Base-by-base conservation (phyloP, 1,284 basidiomycete genomes). In the Caloboletus inedulis region DNA sequence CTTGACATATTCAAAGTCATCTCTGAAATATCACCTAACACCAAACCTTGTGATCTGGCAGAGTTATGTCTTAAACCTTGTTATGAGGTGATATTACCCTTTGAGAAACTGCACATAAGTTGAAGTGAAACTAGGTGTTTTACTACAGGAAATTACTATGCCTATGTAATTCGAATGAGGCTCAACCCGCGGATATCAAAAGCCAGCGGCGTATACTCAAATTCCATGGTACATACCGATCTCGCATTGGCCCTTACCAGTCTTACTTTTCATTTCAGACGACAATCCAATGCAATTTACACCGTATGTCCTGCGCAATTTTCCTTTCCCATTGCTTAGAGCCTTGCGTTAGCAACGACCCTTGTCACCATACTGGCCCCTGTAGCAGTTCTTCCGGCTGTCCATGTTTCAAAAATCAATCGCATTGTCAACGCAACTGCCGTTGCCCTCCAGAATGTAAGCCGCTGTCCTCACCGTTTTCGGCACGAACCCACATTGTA, bases 291-390 rank as follows among this genome's bases (percentile, higher is more conserved):
- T 49, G 10, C 36, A 52, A 2, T 76, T 73, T 51, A 72, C 70
- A 4, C 75, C 77, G 77, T 77, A 61, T 37, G 63, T 61, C 14
- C 18, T 18, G 14, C 18, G 13, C 7, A 3, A 18, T 30, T 14
- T 27, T 14, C 13, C 16, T 35, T 41, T 14, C 8, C 6, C 30
- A 8, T 47, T 50, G 5, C 49, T 43, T 31, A 52, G 18, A 35
- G 36, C 39, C 30, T 54, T 14, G 39, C 4, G 31, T 40, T 43
- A 77, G 75, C 10, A 61, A 65, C 18, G 52, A 53, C 2, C 70
- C 72, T 34, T 80, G 77, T 50, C 43, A 55, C 27, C 77, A 78
- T 53, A n/a, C 34, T 30, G 78, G 77, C 0, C 68, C 72, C 4
- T 78, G 77, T 52, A 62, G 56, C 19, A 49, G 37, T 23, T 43